Base-by-base conservation (phyloP, 2,329 filamentous ascomycete species). In the Domatiomyces globalis region DNA sequence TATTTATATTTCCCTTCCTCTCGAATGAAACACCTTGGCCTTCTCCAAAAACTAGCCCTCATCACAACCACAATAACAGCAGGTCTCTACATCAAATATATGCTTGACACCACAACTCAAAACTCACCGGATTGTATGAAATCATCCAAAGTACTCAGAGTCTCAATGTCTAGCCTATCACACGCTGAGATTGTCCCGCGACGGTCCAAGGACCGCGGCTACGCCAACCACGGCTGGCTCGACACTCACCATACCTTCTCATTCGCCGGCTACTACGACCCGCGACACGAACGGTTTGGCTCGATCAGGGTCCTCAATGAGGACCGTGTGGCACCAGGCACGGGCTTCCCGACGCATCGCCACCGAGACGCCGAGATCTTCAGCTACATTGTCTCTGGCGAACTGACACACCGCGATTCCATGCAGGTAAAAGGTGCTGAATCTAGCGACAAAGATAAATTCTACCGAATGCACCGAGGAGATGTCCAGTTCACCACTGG, bases 351-450 rank as follows among this genome's bases (percentile, higher is more conserved):
- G 3, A 88, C 85, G 0, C 88, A 94, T 65, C 81, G 81, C 22
- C 88, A 94, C 67, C 78, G 83, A 56, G 85, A 94, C 66, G 89
- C 87, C 66, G 85, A 94, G 67, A 94, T 94, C 69, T 94, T 90
- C 75, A 83, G 77, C 63, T 92, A 94, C 69, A 83, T 94, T 62
- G 73, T 94, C n/a, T 79, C 74, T 46, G 87, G 88, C 57, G 85
- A 90, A 68, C 77, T 94, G 56, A 90, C 88, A 46, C 88, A 94
- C 71, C 83, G 87, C 46, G 87, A 94, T 69, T 85, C 79, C 54
- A 89, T 94, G 82, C 78, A 86, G 60, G 78, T 79, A 66, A 86
- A 82, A 68, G 80, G 79, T 45, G 68, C 72, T 18, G 81, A 84
- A 63, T 78, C 74, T 19, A 43, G 50, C n/a, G 75, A 76, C 44